phyloP scores from a whole-genome alignment of 345 rosid species.

The Boechera divaricarpa region DNA sequence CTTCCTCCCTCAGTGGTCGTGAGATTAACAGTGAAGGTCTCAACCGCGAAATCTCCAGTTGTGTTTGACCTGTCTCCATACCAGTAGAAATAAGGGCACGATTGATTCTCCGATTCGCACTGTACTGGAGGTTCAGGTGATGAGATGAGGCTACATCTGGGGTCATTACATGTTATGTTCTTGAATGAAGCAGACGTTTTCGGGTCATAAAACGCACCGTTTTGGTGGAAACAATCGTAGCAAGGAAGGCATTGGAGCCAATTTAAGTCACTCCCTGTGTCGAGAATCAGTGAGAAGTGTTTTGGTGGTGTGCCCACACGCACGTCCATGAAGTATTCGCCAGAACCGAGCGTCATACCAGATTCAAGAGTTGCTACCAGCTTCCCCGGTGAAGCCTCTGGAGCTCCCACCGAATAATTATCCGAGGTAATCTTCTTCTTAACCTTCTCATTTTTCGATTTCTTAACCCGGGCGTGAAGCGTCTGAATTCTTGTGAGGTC shows the following conservation, averaged over 20 bases:
- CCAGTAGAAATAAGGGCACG: conserved; percentile 85
- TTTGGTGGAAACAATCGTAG: conserved; percentile 82
- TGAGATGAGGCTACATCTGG: conserved; percentile 67
- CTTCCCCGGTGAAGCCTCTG: conserved; percentile 55
- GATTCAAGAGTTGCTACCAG: conserved; percentile 81
- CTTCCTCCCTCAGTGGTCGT: conserved; percentile 45
- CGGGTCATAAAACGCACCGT: conserved; percentile 72
- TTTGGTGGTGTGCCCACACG: conserved; percentile 86
- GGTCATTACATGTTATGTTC: conserved; percentile 69
- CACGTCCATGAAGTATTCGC: conserved; percentile 92
- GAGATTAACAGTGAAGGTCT: conserved; percentile 78
- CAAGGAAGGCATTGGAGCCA: conserved; percentile 98
- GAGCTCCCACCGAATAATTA: conserved; percentile 42
- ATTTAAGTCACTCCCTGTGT: conserved; percentile 93
- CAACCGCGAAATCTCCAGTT: conserved; percentile 76
- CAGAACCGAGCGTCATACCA: conserved; percentile 81
- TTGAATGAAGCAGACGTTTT: conserved; percentile 60
- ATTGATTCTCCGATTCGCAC: conserved; percentile 57
- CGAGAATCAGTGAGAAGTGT: conserved; percentile 84
- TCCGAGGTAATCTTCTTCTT: conserved; percentile 39
- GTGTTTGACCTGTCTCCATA: conserved; percentile 92
- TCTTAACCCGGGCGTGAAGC: conserved; percentile 57
- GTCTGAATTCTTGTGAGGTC: conserved; percentile 77
- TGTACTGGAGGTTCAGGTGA: conserved; percentile 74
- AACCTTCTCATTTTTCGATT: conserved; percentile 48